Evolutionary conservation across 768 basidiomycete genomes (phyloP).

Genomic region (Suillus subaureus): DNA sequence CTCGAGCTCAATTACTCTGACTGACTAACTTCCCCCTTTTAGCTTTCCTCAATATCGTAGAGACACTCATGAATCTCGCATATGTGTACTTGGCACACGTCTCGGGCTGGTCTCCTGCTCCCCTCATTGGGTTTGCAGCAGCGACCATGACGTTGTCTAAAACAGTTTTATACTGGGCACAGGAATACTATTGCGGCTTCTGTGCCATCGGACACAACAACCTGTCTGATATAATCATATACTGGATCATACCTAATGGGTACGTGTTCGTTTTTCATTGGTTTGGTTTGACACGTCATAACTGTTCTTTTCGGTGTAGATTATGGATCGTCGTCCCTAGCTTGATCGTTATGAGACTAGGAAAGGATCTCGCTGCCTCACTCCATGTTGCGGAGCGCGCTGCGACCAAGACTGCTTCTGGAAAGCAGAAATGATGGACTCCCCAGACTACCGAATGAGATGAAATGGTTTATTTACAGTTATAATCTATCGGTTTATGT

Average conservation of each 20-base stretch:
- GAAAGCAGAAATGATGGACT: conserved; percentile 31
- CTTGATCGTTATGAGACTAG: conserved; percentile 59
- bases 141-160: conserved; percentile 83
- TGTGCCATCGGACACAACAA: conserved; percentile 80
- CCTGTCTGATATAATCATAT: conserved; percentile 47
- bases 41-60: conserved; percentile 82
- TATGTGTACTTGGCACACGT: conserved; percentile 81
- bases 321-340: conserved; percentile 78
- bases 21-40: background rate
- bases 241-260: conserved; percentile 84
- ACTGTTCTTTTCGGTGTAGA: conserved; percentile 36
- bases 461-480: background rate
- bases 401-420: conserved; percentile 29
- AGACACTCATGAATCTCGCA: conserved; percentile 69
- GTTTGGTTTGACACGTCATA: background rate
- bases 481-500: background rate
- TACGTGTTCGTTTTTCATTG: conserved; percentile 34
- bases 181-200: conserved; percentile 77
- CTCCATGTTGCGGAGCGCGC: conserved; percentile 36
- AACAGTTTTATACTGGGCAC: conserved; percentile 78
- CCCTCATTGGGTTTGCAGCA: conserved; percentile 72
- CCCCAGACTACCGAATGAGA: background rate
- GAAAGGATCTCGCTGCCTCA: conserved; percentile 57
- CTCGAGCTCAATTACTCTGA: background rate
- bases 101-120: conserved; percentile 60